Base-by-base conservation (phyloP, 2,329 filamentous ascomycete genomes). In the Claviceps paspali region DNA sequence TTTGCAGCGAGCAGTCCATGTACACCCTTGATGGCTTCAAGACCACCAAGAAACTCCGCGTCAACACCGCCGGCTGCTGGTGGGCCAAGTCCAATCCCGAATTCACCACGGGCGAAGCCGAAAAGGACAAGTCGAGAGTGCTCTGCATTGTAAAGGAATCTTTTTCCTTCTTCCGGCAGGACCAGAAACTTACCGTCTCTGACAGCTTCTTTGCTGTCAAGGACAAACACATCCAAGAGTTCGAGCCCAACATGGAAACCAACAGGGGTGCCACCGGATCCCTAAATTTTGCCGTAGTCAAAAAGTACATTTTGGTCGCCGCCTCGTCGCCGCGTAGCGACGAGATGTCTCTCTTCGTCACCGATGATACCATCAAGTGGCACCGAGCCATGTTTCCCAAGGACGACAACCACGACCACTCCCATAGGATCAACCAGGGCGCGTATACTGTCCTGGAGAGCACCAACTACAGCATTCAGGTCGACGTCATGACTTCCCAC, bases 391-490 rank as follows among this genome's bases (percentile, higher is more conserved):
- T 93, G 52, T 96, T 98, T 57, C 80, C 78, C 6, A 75, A 76
- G 31, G 79, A 82, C 43, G 85, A 93, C 55, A 81, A 64, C 31
- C 61, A 65, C 43, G 79, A 84, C 42, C 86, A 94, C 56, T 83
- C 68, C 29, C 62, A 65, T 41, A 56, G 52, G 34, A 60, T 87
- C 49, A 71, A 85, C 43, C 81, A 94, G 54, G 75, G 88, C 53
- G 84, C 83, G 3, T 98, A 95, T 57, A 98, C 91, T 0, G 73
- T 98, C 33, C 69, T 98, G 29, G 88, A 96, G 60, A 91, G 87
- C 51, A 96, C 91, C 29, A 88, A 94, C 53, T 95, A 98, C 64
- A 95, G 88, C 63, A 86, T 98, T 48, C 88, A 96, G 60, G 77
- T 98, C 38, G 87, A 96, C 57, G 87, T 96, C 44, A 79, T 88